Evolutionary conservation across 805 yeast genomes (phyloP).

Genomic region (Zygosaccharomyces rouxii): DNA sequence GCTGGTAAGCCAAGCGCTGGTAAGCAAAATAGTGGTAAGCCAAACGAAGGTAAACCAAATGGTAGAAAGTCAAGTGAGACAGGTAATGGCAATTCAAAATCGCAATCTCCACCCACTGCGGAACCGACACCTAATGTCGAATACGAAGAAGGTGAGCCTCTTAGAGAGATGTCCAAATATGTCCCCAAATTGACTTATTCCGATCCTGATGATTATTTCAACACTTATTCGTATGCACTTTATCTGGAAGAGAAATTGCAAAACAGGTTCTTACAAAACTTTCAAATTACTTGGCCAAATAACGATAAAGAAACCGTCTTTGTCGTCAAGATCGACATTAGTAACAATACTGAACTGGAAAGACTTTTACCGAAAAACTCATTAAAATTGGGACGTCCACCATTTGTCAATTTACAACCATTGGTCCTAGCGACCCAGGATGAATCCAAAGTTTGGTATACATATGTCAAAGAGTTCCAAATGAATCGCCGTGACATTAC

Average conservation of each 20-base stretch:
- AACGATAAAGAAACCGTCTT: slow-evolving; percentile 38
- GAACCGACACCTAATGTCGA: slow-evolving; percentile 6
- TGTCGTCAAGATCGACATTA: slow-evolving; percentile 22
- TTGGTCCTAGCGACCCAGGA: slow-evolving; percentile 48
- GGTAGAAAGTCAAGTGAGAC: background rate
- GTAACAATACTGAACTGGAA: slow-evolving; percentile 40
- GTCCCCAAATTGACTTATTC: slow-evolving; percentile 46
- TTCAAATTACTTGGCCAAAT: slow-evolving; percentile 51
- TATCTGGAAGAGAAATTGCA: slow-evolving; percentile 58
- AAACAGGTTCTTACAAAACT: slow-evolving; percentile 43
- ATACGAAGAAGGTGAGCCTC: slow-evolving; percentile 34
- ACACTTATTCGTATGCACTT: slow-evolving; percentile 56
- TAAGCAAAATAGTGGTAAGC: background rate
- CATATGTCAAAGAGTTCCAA: slow-evolving; percentile 45
- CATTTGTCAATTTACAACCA: slow-evolving; percentile 56
- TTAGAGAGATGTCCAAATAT: slow-evolving; percentile 34
- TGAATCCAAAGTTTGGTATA: slow-evolving; percentile 56
- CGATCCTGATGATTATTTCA: slow-evolving; percentile 47
- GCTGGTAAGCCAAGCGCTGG: background rate
- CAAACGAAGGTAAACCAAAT: background rate
- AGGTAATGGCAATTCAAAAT: background rate
- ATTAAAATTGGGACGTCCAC: slow-evolving; percentile 50
- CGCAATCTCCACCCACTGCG: background rate
- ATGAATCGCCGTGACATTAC: slow-evolving; percentile 30
- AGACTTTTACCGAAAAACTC: slow-evolving; percentile 48